Percentiles rank a stretch among this genome's conserved stretches.
phyloP scores from a whole-genome alignment of 2,329 filamentous ascomycete genomes.

The Fusarium armeniacum region DNA sequence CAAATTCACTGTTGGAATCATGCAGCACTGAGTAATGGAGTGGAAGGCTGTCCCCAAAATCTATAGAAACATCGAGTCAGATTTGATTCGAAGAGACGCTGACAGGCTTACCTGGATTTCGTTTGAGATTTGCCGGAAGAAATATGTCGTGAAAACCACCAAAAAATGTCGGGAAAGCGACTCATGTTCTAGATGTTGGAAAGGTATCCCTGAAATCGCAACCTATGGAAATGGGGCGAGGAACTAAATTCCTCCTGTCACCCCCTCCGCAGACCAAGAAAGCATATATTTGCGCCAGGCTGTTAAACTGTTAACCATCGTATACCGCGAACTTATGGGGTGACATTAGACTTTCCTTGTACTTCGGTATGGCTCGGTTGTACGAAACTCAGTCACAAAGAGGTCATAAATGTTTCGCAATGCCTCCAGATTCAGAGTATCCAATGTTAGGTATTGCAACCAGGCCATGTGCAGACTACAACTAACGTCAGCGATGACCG shows the following conservation, averaged over 20 bases:
- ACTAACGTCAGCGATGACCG: neutral
- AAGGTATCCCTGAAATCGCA: neutral
- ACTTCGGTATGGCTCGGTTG: neutral
- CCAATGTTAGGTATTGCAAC: too few relatives aligned
- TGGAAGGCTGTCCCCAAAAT: neutral
- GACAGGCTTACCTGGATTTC: neutral
- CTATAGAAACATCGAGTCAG: neutral
- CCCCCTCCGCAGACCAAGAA: too few relatives aligned
- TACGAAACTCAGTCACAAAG: neutral
- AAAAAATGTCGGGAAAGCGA: too few relatives aligned
- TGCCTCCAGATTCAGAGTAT: neutral
- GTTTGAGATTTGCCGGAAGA: neutral
- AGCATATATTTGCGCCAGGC: fast-evolving
- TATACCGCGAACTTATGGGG: too few relatives aligned
- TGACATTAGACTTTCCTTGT: neutral
- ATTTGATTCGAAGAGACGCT: fast-evolving
- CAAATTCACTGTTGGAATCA: neutral
- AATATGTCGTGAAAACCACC: neutral
- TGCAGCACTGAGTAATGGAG: neutral
- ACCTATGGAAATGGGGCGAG: neutral
- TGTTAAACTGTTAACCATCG: neutral
- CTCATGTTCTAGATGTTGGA: neutral
- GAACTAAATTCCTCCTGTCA: neutral
- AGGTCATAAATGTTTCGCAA: neutral
- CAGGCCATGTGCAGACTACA: neutral